phyloP scores from a whole-genome alignment of 495 filamentous ascomycete genomes.

The Hyphodiscus hymeniophilus region DNA sequence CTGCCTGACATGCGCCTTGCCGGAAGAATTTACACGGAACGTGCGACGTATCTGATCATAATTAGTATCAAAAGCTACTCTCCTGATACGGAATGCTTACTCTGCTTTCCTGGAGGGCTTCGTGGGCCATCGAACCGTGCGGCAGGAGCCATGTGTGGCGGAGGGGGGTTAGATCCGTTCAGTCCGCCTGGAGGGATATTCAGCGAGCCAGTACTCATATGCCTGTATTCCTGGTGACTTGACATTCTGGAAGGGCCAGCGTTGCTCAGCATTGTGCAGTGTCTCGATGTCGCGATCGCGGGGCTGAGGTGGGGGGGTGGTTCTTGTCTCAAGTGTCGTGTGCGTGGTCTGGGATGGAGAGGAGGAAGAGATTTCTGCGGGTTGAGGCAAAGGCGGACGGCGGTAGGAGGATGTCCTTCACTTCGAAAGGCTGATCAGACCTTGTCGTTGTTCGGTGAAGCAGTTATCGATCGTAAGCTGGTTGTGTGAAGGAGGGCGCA shows the following conservation, averaged over 20 bases:
- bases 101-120: constrained; percentile 77
- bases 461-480: too few relatives aligned
- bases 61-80: constrained; percentile 4
- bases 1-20: constrained; percentile 92
- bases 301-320: not conserved
- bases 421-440: too few relatives aligned
- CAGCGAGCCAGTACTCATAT: constrained; percentile 43
- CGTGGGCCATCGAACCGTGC: constrained; percentile 57
- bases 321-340: not conserved
- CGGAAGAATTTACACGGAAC: constrained; percentile 99
- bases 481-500: too few relatives aligned
- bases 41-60: constrained; percentile 75
- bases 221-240: constrained; percentile 35
- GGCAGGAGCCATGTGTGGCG: constrained; percentile 29
- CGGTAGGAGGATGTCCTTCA: too few relatives aligned
- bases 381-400: not conserved
- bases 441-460: too few relatives aligned
- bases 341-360: not conserved
- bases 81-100: constrained; percentile 36
- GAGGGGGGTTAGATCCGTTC: constrained; percentile 21
- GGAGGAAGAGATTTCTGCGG: not conserved
- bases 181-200: constrained; percentile 32
- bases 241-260: constrained; percentile 9
- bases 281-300: not conserved
- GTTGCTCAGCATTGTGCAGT: constrained; percentile 3